Conservation (phyloP, 805 yeast species). For the Saccharomycopsis javanensis region DNA sequence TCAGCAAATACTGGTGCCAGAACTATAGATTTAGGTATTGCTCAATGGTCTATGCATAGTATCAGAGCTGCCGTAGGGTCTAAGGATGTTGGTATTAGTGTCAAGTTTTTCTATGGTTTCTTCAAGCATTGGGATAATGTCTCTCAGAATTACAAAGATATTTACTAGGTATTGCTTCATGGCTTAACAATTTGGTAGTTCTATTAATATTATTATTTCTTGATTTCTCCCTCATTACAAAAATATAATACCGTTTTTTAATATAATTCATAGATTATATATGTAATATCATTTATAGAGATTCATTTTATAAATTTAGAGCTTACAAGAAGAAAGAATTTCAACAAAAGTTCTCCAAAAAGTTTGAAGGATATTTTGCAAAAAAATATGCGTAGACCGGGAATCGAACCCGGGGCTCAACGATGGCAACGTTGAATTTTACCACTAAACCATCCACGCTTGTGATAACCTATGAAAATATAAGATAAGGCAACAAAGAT, state of each 20-base stretch:
- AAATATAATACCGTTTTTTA: too few species aligned
- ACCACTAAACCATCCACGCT: constrained; percentile 49
- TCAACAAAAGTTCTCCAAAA: background rate
- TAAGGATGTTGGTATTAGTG: constrained; percentile 66
- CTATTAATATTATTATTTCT: too few species aligned
- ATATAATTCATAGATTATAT: too few species aligned
- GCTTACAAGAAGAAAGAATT: too few species aligned
- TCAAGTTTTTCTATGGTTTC: constrained; percentile 62
- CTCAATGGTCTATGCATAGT: constrained; percentile 81
- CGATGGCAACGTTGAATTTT: constrained; percentile 49
- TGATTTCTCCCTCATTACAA: too few species aligned
- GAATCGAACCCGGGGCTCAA: constrained; percentile 53
- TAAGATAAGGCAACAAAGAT: background rate
- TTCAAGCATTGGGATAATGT: constrained; percentile 57
- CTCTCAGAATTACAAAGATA: constrained; percentile 38
- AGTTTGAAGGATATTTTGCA: background rate
- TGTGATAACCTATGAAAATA: background rate
- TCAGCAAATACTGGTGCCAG: constrained; percentile 60
- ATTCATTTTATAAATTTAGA: too few species aligned
- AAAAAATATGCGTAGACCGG: constrained; percentile 42
- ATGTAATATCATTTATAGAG: too few species aligned
- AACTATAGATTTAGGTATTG: constrained; percentile 73
- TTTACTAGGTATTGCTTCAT: background rate
- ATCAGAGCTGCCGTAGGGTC: constrained; percentile 75
- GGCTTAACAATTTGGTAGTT: too few species aligned